Evolutionary conservation across 768 basidiomycete genomes (phyloP), one percentile per base, ranked within the genome.

Genomic region (Erythrobasidium yunnanense): DNA sequence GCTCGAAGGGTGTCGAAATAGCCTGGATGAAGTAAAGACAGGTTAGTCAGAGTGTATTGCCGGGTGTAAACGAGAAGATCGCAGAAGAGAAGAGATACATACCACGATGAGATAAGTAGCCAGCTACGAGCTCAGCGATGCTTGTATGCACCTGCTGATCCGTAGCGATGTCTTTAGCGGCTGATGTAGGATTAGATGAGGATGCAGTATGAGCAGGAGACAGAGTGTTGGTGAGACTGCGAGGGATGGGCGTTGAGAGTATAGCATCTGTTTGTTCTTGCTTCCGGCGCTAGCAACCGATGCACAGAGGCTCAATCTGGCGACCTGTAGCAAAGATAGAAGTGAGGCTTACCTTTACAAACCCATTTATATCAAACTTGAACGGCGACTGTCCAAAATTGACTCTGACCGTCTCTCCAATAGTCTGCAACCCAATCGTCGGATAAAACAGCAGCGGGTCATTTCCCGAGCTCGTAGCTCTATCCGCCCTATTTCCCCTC

Each of bases 301-400:
- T n/a, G n/a, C n/a, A n/a, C n/a, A n/a, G n/a, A n/a, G n/a, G 11
- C 38, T 45, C 38, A 45, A 45, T 20, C n/a, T 45, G 38, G 38
- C 38, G n/a, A 20, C 11, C n/a, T 11, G 38, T 20, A 20, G 38
- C n/a, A n/a, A n/a, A n/a, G n/a, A n/a, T n/a, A n/a, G n/a, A n/a
- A n/a, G n/a, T n/a, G n/a, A n/a, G n/a, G 32, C 47, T 51, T 32
- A 63, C 60, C 25, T 51, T 49, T 5, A 63, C 86, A 71, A 92
- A 83, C 52, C 84, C 83, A 62, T 91, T 87, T 73, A 97, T 93
- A 75, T 95, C 91, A 75, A 83, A 96, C 71, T 80, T 81, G 82
- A 96, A 97, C 2, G 84, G 81, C 7, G 83, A 83, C 73, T 85
- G 84, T 27, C 90, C 90, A 74, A 97, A 92, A 78, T 97, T 96